These are phyloP conservation scores for Colletotrichum karsti DNA, from an alignment of 2,329 filamentous ascomycete species.

Conservation along the genomic window DNA sequence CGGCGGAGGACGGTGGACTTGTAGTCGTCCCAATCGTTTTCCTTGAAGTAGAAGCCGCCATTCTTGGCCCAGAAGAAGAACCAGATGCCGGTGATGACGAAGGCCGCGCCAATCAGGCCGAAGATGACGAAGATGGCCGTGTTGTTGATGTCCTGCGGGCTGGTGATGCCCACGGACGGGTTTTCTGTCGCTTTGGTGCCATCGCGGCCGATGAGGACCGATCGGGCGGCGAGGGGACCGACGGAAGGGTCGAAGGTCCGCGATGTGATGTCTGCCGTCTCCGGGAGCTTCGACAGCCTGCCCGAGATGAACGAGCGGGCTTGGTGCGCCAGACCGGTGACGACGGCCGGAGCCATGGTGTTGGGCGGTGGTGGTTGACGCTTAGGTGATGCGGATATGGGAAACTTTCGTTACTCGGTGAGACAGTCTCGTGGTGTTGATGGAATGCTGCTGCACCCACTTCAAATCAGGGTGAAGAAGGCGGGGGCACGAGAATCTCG, in stretches of 20 bases:
- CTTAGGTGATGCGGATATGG: background rate
- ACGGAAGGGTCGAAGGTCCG: slow-evolving; percentile 40
- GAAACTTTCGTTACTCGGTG: background rate
- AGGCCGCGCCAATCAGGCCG: slow-evolving; percentile 79
- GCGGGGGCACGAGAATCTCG: background rate
- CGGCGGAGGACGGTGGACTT: slow-evolving; percentile 92
- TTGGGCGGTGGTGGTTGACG: slow-evolving; percentile 33
- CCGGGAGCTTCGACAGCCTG: slow-evolving; percentile 36
- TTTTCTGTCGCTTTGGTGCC: slow-evolving; percentile 40
- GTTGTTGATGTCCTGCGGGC: slow-evolving; percentile 67
- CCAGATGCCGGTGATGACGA: slow-evolving; percentile 85
- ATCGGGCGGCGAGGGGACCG: slow-evolving; percentile 52
- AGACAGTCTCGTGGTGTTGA: slow-evolving; percentile 1
- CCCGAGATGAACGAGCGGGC: slow-evolving; percentile 36
- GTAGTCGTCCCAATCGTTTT: slow-evolving; percentile 97
- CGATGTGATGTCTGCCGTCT: slow-evolving; percentile 24
- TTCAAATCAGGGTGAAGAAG: background rate
- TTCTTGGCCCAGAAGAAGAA: slow-evolving; percentile 99
- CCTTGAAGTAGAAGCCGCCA: slow-evolving; percentile 86
- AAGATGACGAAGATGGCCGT: slow-evolving; percentile 85
- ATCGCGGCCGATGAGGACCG: slow-evolving; percentile 50
- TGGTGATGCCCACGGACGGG: slow-evolving; percentile 57
- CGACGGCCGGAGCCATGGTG: slow-evolving; percentile 50
- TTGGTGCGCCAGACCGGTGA: slow-evolving; percentile 30
- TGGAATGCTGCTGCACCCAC: slow-evolving; percentile 15